Base-by-base conservation (phyloP, 176 grass and related monocot species). In the Raddia guianensis region DNA sequence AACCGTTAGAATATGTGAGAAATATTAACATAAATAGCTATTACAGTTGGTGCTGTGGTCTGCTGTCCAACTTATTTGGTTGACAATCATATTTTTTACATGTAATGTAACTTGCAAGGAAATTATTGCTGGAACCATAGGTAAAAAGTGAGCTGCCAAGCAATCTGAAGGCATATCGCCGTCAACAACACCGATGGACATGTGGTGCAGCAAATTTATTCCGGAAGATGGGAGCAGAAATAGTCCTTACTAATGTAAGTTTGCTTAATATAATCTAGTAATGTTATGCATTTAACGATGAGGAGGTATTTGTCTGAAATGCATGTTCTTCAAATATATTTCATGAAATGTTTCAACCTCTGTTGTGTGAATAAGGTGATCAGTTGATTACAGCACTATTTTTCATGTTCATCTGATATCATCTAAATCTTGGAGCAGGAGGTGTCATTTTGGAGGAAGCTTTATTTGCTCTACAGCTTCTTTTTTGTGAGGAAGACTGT, bases 401-500 rank as follows among this genome's bases (percentile, higher is more conserved):
- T 65, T 57, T 56, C 56, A 50, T 73, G 51, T 51, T 76, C 65
- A 18, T 77, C 45, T 89, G 51, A 89, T 40, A 48, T 77, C 21
- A 50, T 89, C 27, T 53, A 51, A 82, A 76, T 83, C 47, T 20
- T 91, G 68, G 80, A 52, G 53, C 90, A 99, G 92, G 92, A 93
- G 49, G 92, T 99, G 11, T 89, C 96, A 33, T 40, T 89, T 69
- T 99, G 86, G 92, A 88, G 78, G 92, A 99, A 93, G 76, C 77
- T 95, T 73, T 89, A 95, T 86, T 75, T 99, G 50, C 72, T 92
- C 79, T 99, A 98, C 96, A 98, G 86, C 80, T 98, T 98, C 87
- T 98, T 98, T 89, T 95, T 98, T 68, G 85, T 98, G 63, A 95
- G 96, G 79, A 98, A 98, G 82, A 45, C 90, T 80, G 87, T 98